Evolutionary conservation across 2,329 filamentous ascomycete species (phyloP).

Genomic region (Pseudocercospora cruenta): DNA sequence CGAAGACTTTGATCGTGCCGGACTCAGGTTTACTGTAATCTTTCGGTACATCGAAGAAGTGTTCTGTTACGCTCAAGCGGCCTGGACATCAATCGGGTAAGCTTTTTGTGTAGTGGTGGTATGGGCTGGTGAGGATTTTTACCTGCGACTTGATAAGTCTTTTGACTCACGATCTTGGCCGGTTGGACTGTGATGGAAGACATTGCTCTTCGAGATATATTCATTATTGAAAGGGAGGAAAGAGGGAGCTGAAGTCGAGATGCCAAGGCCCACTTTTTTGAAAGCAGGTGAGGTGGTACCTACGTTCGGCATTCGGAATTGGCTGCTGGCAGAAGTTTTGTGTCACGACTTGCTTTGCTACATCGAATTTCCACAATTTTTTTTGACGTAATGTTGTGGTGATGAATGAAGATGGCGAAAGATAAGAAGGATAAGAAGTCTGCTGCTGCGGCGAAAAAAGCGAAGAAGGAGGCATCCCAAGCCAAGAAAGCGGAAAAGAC

Average conservation of each 20-base stretch:
- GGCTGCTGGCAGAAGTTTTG: background rate
- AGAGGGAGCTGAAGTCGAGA: background rate
- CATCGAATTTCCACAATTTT: background rate
- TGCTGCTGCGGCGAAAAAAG: constrained; percentile 53
- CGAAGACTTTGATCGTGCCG: constrained; percentile 74
- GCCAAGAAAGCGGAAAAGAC: constrained; percentile 74
- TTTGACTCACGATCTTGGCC: constrained; percentile 52
- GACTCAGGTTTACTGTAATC: constrained; percentile 69
- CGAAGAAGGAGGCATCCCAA: constrained; percentile 70
- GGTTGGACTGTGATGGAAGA: constrained; percentile 41
- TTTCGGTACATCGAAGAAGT: constrained; percentile 84
- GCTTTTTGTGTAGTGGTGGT: background rate
- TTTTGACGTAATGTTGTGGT: background rate
- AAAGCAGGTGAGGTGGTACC: background rate
- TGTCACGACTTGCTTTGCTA: constrained; percentile 1
- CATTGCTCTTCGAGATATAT: constrained; percentile 34
- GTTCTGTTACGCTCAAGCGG: constrained; percentile 74
- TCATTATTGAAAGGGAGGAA: constrained; percentile 19
- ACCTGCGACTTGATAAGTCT: constrained; percentile 51
- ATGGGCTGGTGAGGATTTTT: constrained; percentile 10
- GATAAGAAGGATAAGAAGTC: constrained; percentile 49
- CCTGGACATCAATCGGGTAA: constrained; percentile 52
- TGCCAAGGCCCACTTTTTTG: background rate
- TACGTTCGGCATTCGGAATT: constrained; percentile 1
- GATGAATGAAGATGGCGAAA: constrained; percentile 52